Base-by-base conservation (phyloP, 768 basidiomycete genomes). In the Macrocybe gigantea region DNA sequence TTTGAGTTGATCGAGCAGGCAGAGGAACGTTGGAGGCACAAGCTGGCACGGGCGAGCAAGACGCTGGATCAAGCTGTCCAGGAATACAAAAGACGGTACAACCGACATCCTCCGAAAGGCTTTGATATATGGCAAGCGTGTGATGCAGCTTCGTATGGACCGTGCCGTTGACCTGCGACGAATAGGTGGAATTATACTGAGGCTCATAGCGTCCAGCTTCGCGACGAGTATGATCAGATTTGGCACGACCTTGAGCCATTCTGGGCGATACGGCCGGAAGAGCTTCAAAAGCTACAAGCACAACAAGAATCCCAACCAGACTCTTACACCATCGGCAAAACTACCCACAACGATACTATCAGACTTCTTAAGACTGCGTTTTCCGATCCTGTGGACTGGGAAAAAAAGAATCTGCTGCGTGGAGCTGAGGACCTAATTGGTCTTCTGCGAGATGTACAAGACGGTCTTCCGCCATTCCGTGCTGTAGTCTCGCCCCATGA, bases 101-200 rank as follows among this genome's bases (percentile, higher is more conserved):
- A 69, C n/a, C 75, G 88, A 38, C 67, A 79, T 41, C 94, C 93
- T 5, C 93, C 94, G 0, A 78, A 75, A 44, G 93, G 93, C 0
- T 97, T 96, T 52, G 91, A 92, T 60, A 68, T 75, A 32, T 95
- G 93, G 92, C 93, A 69, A 68, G 68, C 66, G 37, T 78, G 41
- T 22, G 11, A 44, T 35, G 22, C 7, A 9, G 8, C 13, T 6
- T 15, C 29, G 8, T 41, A 2, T 34, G 15, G 12, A 14, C 13
- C 30, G 49, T 14, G 12, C 8, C 15, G n/a, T n/a, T 29, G 3
- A 38, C 12, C 11, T 22, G 22, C 12, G 13, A 11, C 9, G 10
- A 22, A 31, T 33, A 69, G 74, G 73, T 78, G 77, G 76, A 53
- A 60, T 6, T 79, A 75, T 55, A 70, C 71, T 15, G 50, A 66